Conservation (phyloP, 768 basidiomycete genomes). For the Lanmaoa rubissima region DNA sequence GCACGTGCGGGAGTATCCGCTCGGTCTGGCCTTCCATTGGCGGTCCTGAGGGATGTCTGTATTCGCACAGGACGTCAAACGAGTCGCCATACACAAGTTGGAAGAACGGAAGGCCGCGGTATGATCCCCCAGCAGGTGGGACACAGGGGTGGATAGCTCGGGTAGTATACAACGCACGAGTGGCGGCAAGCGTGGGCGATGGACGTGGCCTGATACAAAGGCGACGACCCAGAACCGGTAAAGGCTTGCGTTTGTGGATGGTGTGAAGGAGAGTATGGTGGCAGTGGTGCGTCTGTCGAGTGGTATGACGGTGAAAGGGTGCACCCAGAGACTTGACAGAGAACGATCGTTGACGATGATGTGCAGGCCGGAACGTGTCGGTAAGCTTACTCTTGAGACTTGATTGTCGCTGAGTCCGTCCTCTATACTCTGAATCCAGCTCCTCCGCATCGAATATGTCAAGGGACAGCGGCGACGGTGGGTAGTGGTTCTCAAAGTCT, state of each 20-base stretch:
- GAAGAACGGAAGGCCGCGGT: slow-evolving; percentile 78
- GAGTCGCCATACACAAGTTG: slow-evolving; percentile 57
- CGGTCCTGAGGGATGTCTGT: slow-evolving; percentile 48
- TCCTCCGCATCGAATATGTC: slow-evolving; percentile 27
- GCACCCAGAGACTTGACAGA: slow-evolving; percentile 34
- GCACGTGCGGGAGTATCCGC: background rate
- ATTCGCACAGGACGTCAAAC: slow-evolving; percentile 69
- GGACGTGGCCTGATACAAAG: slow-evolving; percentile 19
- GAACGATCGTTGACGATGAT: slow-evolving; percentile 34
- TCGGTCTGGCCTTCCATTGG: slow-evolving; percentile 5
- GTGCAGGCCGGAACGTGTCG: slow-evolving; percentile 30
- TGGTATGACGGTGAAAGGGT: slow-evolving; percentile 24
- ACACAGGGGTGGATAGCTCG: slow-evolving; percentile 66
- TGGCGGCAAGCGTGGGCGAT: slow-evolving; percentile 26
- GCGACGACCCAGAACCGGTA: slow-evolving; percentile 13
- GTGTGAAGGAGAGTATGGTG: slow-evolving; percentile 24
- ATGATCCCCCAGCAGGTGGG: slow-evolving; percentile 61
- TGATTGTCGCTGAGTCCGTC: slow-evolving; percentile 27
- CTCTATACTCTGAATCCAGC: slow-evolving; percentile 24
- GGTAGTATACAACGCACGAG: slow-evolving; percentile 60
- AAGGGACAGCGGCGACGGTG: slow-evolving; percentile 29
- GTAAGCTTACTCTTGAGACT: slow-evolving; percentile 35
- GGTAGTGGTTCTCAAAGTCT: slow-evolving; percentile 24
- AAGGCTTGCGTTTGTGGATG: slow-evolving; percentile 11
- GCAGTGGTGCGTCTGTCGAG: slow-evolving; percentile 21